Conservation (phyloP, 306 rosid species). For the Pachyrhizus erosus region DNA sequence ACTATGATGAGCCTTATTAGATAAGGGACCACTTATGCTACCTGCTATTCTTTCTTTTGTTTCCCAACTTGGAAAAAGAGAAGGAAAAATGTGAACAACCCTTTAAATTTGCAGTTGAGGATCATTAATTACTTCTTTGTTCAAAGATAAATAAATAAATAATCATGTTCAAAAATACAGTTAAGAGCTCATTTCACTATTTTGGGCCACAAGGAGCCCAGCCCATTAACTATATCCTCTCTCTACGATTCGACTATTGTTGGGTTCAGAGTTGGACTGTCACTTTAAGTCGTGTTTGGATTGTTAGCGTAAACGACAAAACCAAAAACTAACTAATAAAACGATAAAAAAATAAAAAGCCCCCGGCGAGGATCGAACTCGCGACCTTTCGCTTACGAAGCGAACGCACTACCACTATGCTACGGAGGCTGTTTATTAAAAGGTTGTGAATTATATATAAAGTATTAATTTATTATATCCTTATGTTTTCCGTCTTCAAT, state of each 20-base stretch:
- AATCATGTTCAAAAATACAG: too few relatives aligned
- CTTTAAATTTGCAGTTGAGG: neutral
- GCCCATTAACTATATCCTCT: neutral
- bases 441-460: too few relatives aligned
- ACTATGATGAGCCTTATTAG: neutral
- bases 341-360: conserved; percentile 37
- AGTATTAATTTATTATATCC: too few relatives aligned
- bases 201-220: neutral
- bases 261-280: too few relatives aligned
- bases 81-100: neutral
- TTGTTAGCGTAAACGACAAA: too few relatives aligned
- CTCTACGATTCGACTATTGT: neutral
- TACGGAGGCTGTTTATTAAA: conserved; percentile 97
- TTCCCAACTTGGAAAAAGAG: neutral
- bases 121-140: neutral
- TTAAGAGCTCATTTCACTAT: too few relatives aligned
- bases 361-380: conserved; percentile 99
- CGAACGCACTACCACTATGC: conserved; percentile 99
- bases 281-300: too few relatives aligned
- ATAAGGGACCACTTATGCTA: conserved; percentile 42
- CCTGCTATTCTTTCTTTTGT: conserved; percentile 27
- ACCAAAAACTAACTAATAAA: too few relatives aligned
- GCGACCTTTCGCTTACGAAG: conserved; percentile 99
- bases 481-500: too few relatives aligned
- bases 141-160: neutral